Conservation (phyloP, 345 rosid species). For the Crucihimalaya himalaica region DNA sequence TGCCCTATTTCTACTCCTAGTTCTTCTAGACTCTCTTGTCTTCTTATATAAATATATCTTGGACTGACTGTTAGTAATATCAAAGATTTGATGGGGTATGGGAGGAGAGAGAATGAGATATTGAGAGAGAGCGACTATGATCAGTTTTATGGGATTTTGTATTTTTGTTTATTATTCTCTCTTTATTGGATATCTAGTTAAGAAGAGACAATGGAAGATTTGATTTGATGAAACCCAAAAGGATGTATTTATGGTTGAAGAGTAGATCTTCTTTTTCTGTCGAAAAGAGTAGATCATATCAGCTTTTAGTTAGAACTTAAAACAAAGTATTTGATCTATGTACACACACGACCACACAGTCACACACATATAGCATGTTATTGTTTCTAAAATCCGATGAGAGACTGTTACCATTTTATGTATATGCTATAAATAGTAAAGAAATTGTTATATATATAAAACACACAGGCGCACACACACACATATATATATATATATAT, state of each 20-base stretch:
- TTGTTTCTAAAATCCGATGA: conserved; percentile 17
- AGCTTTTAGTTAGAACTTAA: conserved; percentile 18
- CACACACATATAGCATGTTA: conserved; percentile 13
- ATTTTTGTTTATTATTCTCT: conserved; percentile 21
- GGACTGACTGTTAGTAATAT: conserved; percentile 56
- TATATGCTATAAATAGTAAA: conserved; percentile 14
- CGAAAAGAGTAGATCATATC: conserved; percentile 20
- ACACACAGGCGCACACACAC: too few relatives aligned
- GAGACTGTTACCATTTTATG: conserved; percentile 1
- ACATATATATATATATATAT: neutral
- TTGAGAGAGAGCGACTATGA: conserved; percentile 22
- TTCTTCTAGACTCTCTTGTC: conserved; percentile 39
- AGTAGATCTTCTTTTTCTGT: conserved; percentile 6
- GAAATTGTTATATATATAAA: neutral
- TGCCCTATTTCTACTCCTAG: conserved; percentile 56
- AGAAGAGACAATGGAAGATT: conserved; percentile 29
- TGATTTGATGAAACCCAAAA: conserved; percentile 30
- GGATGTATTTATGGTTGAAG: conserved; percentile 33
- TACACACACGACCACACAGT: neutral
- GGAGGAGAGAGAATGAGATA: conserved; percentile 34
- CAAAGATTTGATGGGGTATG: conserved; percentile 81
- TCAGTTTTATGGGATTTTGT: conserved; percentile 35
- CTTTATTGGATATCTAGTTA: conserved; percentile 25
- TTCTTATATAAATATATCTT: conserved; percentile 39
- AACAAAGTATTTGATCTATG: conserved; percentile 6